Evolutionary conservation across 2,329 filamentous ascomycete species (phyloP), one percentile per base, ranked within the genome.

Genomic region (Lecanicillium sp.): DNA sequence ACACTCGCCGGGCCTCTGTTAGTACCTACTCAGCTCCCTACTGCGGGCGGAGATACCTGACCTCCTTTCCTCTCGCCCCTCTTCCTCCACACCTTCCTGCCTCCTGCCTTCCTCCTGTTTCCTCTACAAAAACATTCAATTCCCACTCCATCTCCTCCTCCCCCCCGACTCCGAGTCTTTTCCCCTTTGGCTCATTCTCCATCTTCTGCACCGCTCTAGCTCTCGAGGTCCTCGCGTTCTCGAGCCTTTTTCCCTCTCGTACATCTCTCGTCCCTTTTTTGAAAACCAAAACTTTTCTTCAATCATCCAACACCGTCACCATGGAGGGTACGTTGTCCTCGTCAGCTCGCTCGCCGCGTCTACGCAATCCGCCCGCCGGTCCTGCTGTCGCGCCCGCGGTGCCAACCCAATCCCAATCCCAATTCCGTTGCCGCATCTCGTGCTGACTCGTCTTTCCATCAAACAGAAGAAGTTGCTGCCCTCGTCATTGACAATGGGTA

Each of bases 401-500:
- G 32, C 49, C 51, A n/a, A n/a, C n/a, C n/a, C n/a, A n/a, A n/a
- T n/a, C n/a, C n/a, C n/a, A n/a, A n/a, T n/a, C n/a, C n/a, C n/a
- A 45, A 50, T 46, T 33, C 36, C 41, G 15, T 19, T 38, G 39
- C 49, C 50, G 19, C 51, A 38, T 48, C 53, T 37, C 36, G 40
- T 54, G 64, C 77, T 79, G 59, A 78, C 67, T 27, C 58, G 52
- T 59, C 60, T 68, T 55, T 62, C 55, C 54, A 55, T 57, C 76
- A 17, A 44, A 74, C 71, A 97, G 93, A 98, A 84, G 93, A 98
- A 89, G 93, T 98, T 77, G 93, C 93, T 75, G 93, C 93, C 76
- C 90, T 98, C 88, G 93, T 98, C 77, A 97, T 98, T 79, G 93
- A 98, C 90, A 98, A 98, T 97, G 93, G 93, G 93, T 98, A 91